Base-by-base conservation (phyloP, 2,329 filamentous ascomycete species). In the Cadophora gregata region DNA sequence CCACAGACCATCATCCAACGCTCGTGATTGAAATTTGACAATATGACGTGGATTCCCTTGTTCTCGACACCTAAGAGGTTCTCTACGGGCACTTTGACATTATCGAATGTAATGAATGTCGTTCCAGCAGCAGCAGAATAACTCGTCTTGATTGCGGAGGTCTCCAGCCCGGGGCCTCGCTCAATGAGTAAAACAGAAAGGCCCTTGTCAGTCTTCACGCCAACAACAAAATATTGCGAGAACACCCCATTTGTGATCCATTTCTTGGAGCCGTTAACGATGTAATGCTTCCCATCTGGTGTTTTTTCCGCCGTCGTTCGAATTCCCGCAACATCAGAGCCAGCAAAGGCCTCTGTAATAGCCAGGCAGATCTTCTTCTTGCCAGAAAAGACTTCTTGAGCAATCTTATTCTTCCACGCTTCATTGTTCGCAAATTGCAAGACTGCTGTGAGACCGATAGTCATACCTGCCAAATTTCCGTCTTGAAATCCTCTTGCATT, bases 11-110 rank as follows among this genome's bases (percentile, higher is more conserved):
- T 93, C 80, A 86, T 90, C 85, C 90, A 93, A 36, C 91, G 86
- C 81, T 93, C 92, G 80, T 96, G 92, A 83, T 96, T 96, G 82
- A 96, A 96, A 81, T 96, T 96, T 80, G 86, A 88, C 76, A 96
- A 84, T 75, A 96, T 93, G 33, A 96, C 91, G 69, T 90, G 86
- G 75, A 96, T 94, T 7, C 93, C 93, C 81, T 95, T 92, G 82
- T 96, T 88, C 80, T 96, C 93, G 76, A 92, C 82, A 68, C 93
- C 93, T 6, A 97, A 82, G 19, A 96, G 81, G 78, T 96, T 89
- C 76, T 88, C 86, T 0, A 88, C 90, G 0, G 93, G 93, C 0
- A 96, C 93, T 81, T 93, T 93, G 78, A 94, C 92, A 72, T 96
- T 91, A 79, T 94, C 91, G 78, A 92, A 95, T 60, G 93, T 92